Evolutionary conservation across 2,329 filamentous ascomycete species (phyloP), one percentile per base, ranked within the genome.

Genomic region (Xylaria sp.): DNA sequence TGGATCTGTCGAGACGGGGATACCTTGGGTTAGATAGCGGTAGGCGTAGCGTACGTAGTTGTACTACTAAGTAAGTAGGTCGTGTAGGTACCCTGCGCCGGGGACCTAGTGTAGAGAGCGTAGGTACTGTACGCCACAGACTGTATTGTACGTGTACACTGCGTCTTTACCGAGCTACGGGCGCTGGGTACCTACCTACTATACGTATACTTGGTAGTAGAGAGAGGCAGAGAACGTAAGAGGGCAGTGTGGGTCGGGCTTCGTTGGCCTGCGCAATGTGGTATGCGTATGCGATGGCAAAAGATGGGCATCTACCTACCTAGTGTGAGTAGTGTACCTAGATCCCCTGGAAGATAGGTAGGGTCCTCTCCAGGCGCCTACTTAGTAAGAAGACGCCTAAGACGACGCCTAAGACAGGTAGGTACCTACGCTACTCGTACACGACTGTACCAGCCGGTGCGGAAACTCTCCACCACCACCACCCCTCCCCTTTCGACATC

Each of bases 221-320:
- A 29, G 48, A 5, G 25, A 18, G 32, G 57, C 48, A 60, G 40
- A 35, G 10, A 10, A 16, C 27, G 23, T 40, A 32, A 23, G 18
- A 21, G 35, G 9, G 37, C 23, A 21, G 48, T 23, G 40, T 48
- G 63, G 65, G 53, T 47, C 65, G 13, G 58, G 59, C 65, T 66
- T 35, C 65, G 65, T 62, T 69, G 66, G 66, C 66, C 29, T 65
- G 66, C 62, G 62, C 42, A 58, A 35, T 58, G 54, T 59, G 58
- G 59, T 62, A 47, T 69, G 59, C 66, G 66, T 61, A 51, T 64
- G 44, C 65, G 65, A 60, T 55, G 65, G 54, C 55, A 47, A 51
- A 51, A 51, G 47, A 29, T n/a, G 53, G n/a, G 53, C 48, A 32
- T 35, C 21, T 21, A 21, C n/a, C 44, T 48, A 25, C 44, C 21